Base-by-base conservation (phyloP, 2,329 filamentous ascomycete species). In the Pseudocercospora vitis region DNA sequence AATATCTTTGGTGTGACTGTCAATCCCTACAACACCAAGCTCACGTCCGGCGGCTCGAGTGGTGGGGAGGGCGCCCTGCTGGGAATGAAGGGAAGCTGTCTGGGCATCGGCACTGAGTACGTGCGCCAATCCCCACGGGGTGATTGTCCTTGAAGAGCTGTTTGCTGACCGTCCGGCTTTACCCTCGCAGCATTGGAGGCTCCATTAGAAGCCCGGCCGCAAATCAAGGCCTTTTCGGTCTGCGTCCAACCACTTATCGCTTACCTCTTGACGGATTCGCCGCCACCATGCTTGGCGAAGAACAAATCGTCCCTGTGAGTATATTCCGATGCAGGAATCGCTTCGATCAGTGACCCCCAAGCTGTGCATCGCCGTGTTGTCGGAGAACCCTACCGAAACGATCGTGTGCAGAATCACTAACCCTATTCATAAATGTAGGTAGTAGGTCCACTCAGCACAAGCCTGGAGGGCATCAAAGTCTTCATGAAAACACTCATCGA, bases 61-160 rank as follows among this genome's bases (percentile, higher is more conserved):
- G 81, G 81, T 35, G 81, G 81, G 39, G 81, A 84, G 67, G 80
- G 80, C 1, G 79, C 81, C 0, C 65, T 83, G 2, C 52, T 82
- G 9, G 80, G 74, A 1, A 68, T 82, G 19, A 67, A 74, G 18
- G 80, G 80, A 7, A 80, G 76, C 9, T 73, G 72, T 63, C 68
- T 83, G 7, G 81, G 80, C 1, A 76, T 83, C 42, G 81, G 78
- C 0, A 77, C 76, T 16, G 56, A 56, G 29, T 24, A 52, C 3
- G 29, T 32, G n/a, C n/a, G n/a, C n/a, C n/a, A n/a, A n/a, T n/a
- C n/a, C n/a, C n/a, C n/a, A n/a, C n/a, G n/a, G 3, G 14, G 7
- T 11, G 29, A 32, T 2, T 11, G 29, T 7, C 50, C n/a, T 44
- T 39, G 12, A 19, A 26, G 46, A 31, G 6, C 8, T 33, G 3